Base-by-base conservation (phyloP, 495 filamentous ascomycete genomes). In the Penicilliopsis zonata region DNA sequence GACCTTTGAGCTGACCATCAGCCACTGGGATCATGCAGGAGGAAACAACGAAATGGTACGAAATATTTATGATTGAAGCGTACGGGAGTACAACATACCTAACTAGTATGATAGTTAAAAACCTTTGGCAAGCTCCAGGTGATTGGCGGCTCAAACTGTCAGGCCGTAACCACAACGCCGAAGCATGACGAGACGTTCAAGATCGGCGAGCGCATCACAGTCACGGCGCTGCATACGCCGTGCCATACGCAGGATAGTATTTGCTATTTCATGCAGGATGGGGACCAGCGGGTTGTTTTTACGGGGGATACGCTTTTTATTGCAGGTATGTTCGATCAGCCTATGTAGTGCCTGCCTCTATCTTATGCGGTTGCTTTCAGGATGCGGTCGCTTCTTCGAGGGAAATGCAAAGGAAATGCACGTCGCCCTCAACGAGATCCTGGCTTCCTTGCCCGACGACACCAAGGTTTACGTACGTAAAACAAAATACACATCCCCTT, bases 191-290 rank as follows among this genome's bases (percentile, higher is more conserved):
- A 82, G 43, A 71, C 55, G 9, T 95, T 95, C 67, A 80, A 73
- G 42, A 76, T 96, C 36, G 90, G 92, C 35, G 71, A 79, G 34
- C 59, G 61, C 22, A 88, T 98, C 46, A 69, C 69, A 2, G 85
- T 95, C 32, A 90, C 74, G 47, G 82, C 82, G n/a, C 57, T 96
- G 15, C 80, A 96, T 57, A 98, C 90, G 5, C 90, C 90, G 3
- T 98, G 90, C 52, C 92, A 98, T 52, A 98, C 90, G 2, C 90
- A 95, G 56, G 90, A 98, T 54, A 94, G 86, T 47, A 94, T 98
- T 43, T 96, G 90, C 69, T 98, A 74, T 43, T 72, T 72, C 31
- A 74, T 90, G 66, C 71, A 93, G 53, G 90, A 96, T 46, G 76
- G 72, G 8, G 63, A 76, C 16, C 75, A 94, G 30, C 75, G 70